Conservation (phyloP, 345 rosid genomes). For the Syzygium grande region DNA sequence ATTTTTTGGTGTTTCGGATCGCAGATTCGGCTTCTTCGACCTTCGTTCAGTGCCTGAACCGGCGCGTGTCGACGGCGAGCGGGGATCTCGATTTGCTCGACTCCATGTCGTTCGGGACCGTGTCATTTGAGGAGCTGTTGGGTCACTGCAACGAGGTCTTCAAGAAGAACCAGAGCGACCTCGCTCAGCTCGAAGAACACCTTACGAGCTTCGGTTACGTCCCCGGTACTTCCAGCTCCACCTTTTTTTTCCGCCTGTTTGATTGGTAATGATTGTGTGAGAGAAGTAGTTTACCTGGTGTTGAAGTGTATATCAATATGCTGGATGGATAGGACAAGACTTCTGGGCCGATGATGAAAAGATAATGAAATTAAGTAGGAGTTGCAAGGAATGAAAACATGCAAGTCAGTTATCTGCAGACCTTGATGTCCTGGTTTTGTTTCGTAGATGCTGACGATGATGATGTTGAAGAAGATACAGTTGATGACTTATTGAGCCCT, state of each 20-base stretch:
- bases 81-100: constrained; percentile 58
- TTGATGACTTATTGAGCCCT: constrained; percentile 1
- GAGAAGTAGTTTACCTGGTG: background rate
- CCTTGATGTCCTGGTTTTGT: background rate
- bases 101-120: constrained; percentile 67
- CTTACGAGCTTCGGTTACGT: constrained; percentile 35
- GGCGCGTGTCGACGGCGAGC: constrained; percentile 44
- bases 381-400: background rate
- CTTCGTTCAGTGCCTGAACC: constrained; percentile 62
- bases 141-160: constrained; percentile 73
- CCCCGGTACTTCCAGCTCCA: constrained; percentile 22
- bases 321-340: background rate
- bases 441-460: constrained; percentile 28
- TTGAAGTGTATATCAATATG: background rate
- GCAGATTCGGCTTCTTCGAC: constrained; percentile 81
- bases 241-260: too few species aligned
- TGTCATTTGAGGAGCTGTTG: constrained; percentile 78
- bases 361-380: background rate
- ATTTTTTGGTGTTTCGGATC: background rate
- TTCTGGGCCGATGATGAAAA: too few species aligned
- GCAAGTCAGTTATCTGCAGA: background rate
- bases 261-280: background rate
- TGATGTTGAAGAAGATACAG: constrained; percentile 18
- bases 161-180: constrained; percentile 38
- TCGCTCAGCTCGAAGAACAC: constrained; percentile 35